phyloP scores from a whole-genome alignment of 495 filamentous ascomycete species.

The Sordaria brevicollis region DNA sequence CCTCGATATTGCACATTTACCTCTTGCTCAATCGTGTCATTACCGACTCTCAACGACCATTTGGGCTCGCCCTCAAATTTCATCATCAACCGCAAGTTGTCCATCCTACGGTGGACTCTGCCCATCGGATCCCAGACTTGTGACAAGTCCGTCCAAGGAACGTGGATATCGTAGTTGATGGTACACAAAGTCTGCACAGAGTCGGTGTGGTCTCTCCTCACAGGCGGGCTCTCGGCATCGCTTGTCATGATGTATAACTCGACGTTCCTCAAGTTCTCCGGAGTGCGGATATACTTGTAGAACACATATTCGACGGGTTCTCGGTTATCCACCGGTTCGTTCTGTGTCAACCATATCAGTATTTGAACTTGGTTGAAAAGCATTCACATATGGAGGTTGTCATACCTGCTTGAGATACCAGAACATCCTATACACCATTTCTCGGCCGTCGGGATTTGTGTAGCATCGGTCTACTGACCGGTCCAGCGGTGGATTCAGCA shows the following conservation, averaged over 20 bases:
- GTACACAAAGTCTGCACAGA: neutral
- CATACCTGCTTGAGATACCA: neutral
- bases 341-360: neutral
- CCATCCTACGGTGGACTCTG: neutral
- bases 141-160: neutral
- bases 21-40: neutral
- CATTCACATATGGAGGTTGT: neutral
- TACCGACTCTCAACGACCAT: neutral
- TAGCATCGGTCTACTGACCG: neutral
- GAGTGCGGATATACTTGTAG: neutral
- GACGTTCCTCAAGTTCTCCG: neutral
- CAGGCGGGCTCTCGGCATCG: neutral
- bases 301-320: neutral
- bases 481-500: neutral
- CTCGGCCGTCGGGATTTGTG: neutral
- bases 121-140: neutral
- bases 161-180: neutral
- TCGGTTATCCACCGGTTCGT: neutral
- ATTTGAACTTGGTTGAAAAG: neutral
- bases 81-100: neutral
- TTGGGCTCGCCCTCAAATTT: neutral
- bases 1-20: neutral
- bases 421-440: neutral
- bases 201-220: neutral
- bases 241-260: neutral